Conservation (phyloP, 495 filamentous ascomycete genomes). For the Daldinia childiae region DNA sequence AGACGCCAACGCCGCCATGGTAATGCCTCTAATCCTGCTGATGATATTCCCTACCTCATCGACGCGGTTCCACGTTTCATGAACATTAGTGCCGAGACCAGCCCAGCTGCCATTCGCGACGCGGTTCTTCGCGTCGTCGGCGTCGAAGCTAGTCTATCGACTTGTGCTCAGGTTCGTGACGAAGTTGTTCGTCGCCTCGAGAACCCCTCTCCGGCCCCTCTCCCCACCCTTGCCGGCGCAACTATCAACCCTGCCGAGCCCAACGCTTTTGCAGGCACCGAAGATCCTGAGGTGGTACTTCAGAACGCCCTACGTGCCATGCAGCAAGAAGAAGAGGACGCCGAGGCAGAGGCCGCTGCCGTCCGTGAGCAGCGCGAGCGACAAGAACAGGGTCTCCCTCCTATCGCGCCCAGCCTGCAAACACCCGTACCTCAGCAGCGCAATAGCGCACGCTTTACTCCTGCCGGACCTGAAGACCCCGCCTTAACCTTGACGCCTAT, state of each 20-base stretch:
- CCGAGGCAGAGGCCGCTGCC: slow-evolving; percentile 56
- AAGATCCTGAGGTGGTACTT: slow-evolving; percentile 61
- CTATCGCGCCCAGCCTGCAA: slow-evolving; percentile 43
- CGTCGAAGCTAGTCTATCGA: slow-evolving; percentile 56
- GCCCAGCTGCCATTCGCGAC: slow-evolving; percentile 58
- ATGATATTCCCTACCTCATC: slow-evolving; percentile 60
- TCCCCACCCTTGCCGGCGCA: slow-evolving; percentile 39
- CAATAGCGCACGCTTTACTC: slow-evolving; percentile 38
- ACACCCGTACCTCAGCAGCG: slow-evolving; percentile 39
- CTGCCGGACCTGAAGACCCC: slow-evolving; percentile 45
- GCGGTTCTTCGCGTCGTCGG: slow-evolving; percentile 57
- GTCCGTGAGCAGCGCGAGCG: slow-evolving; percentile 57
- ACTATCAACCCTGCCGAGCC: slow-evolving; percentile 39
- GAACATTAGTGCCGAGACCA: slow-evolving; percentile 56
- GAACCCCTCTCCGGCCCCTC: slow-evolving; percentile 42
- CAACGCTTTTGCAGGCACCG: slow-evolving; percentile 42
- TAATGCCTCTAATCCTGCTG: slow-evolving; percentile 52
- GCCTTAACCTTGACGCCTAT: slow-evolving; percentile 60
- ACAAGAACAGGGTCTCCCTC: slow-evolving; percentile 54
- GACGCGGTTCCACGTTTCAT: slow-evolving; percentile 60
- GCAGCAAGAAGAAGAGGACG: slow-evolving; percentile 61
- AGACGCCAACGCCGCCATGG: slow-evolving; percentile 58
- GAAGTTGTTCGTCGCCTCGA: slow-evolving; percentile 58
- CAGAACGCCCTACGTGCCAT: slow-evolving; percentile 59
- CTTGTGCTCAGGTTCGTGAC: slow-evolving; percentile 61